Conservation (phyloP, 495 filamentous ascomycete species). For the Monascus purpureus region DNA sequence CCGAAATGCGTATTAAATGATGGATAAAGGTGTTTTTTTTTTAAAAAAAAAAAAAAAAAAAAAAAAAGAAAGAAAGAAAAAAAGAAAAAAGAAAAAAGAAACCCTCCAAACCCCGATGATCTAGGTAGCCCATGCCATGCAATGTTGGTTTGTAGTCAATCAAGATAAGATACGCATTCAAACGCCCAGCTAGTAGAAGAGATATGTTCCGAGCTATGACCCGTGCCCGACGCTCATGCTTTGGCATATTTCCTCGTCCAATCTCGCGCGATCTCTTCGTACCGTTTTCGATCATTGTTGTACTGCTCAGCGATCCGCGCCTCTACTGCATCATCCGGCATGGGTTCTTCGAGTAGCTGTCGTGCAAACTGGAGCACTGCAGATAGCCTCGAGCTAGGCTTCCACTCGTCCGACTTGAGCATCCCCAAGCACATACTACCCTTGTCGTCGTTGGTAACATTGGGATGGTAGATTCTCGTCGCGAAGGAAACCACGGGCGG, state of each 20-base stretch:
- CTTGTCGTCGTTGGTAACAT: constrained; percentile 86
- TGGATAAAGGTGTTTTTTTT: too few relatives aligned
- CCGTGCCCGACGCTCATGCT: too few relatives aligned
- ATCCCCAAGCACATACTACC: constrained; percentile 87
- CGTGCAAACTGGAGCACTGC: constrained; percentile 70
- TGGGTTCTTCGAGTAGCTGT: constrained; percentile 68
- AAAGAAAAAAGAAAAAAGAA: constrained; percentile 3
- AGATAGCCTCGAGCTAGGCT: constrained; percentile 66
- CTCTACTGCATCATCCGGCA: constrained; percentile 92
- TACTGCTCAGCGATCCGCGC: constrained; percentile 74
- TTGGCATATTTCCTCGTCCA: constrained; percentile 68
- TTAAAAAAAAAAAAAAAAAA: too few relatives aligned
- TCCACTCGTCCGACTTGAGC: constrained; percentile 85
- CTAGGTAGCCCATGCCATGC: too few relatives aligned
- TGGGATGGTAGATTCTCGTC: constrained; percentile 97
- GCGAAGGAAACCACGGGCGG: constrained; percentile 73
- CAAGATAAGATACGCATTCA: too few relatives aligned
- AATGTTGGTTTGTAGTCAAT: too few relatives aligned
- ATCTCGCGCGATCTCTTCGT: constrained; percentile 69
- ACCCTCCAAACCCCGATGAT: background rate
- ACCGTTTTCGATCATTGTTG: constrained; percentile 54
- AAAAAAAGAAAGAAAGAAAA: constrained; percentile 1
- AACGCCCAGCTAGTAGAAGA: too few relatives aligned
- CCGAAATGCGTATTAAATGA: too few relatives aligned
- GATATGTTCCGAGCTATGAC: too few relatives aligned